These are phyloP conservation scores for Closterium sp. DNA, from an alignment of 139 green algal species.

Conservation along the genomic window DNA sequence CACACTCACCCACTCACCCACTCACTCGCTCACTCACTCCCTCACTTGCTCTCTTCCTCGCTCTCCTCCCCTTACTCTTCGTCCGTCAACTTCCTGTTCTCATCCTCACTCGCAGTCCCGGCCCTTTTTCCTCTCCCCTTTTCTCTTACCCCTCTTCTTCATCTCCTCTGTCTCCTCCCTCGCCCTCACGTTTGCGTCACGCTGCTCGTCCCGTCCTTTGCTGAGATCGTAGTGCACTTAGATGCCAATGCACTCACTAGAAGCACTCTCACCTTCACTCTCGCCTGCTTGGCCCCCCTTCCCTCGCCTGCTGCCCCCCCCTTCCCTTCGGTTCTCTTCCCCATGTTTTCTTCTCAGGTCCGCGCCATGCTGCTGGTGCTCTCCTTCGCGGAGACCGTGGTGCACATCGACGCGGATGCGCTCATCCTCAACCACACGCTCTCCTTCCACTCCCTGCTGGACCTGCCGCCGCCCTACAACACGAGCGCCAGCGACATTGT, in stretches of 20 bases:
- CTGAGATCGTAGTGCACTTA: constrained; percentile 30
- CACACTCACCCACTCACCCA: background rate
- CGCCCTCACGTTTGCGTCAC: constrained; percentile 15
- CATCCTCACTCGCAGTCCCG: background rate
- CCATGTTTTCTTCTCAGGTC: background rate
- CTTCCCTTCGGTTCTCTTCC: background rate
- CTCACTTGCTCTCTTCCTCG: background rate
- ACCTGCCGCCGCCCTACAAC: constrained; percentile 20
- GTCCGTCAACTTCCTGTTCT: too few relatives aligned
- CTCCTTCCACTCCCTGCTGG: constrained; percentile 18
- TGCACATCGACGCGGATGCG: constrained; percentile 44
- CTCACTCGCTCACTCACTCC: background rate
- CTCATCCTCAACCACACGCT: constrained; percentile 39
- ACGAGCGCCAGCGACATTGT: constrained; percentile 26
- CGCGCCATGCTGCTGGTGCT: constrained; percentile 37
- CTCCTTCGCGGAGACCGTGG: constrained; percentile 24
- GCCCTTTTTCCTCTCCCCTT: background rate
- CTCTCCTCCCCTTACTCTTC: background rate
- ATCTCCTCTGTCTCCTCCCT: background rate
- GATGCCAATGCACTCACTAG: constrained; percentile 25
- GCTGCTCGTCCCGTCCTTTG: constrained; percentile 30
- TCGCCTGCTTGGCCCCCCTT: background rate
- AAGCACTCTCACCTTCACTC: constrained; percentile 16
- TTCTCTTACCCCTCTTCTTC: too few relatives aligned
- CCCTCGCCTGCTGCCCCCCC: background rate